Conservation (phyloP, 495 filamentous ascomycete genomes). For the Penicillium bialowiezense region DNA sequence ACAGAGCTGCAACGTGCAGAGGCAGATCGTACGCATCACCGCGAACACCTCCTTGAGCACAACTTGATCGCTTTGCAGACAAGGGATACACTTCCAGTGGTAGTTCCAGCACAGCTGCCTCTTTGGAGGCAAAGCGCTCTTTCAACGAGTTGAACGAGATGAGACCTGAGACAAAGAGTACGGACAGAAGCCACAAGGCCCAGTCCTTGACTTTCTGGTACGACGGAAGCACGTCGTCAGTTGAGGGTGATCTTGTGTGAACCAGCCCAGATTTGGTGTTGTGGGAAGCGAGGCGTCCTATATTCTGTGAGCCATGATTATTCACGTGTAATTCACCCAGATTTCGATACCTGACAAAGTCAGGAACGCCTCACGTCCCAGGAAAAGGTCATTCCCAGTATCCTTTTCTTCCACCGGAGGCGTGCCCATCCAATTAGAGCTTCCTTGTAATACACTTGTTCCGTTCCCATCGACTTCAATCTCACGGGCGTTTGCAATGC, state of each 20-base stretch:
- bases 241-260: neutral
- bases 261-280: slow-evolving; percentile 1
- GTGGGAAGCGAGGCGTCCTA: slow-evolving; percentile 25
- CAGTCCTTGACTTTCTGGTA: slow-evolving; percentile 21
- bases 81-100: neutral
- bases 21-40: slow-evolving; percentile 50
- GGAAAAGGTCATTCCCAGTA: slow-evolving; percentile 1
- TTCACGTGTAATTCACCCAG: neutral
- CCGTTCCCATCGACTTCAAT: slow-evolving; percentile 9
- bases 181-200: slow-evolving; percentile 28
- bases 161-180: slow-evolving; percentile 21
- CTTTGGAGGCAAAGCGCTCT: slow-evolving; percentile 7
- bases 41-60: slow-evolving; percentile 24
- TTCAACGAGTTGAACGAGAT: slow-evolving; percentile 19
- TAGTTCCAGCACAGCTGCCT: neutral
- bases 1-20: slow-evolving; percentile 64
- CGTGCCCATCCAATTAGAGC: slow-evolving; percentile 11
- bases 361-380: slow-evolving; percentile 24
- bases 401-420: slow-evolving; percentile 6
- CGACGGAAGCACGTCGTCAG: slow-evolving; percentile 6
- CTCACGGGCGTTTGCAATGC: slow-evolving; percentile 29
- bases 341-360: slow-evolving; percentile 29
- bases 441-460: neutral
- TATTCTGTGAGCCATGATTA: neutral
- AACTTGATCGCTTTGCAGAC: slow-evolving; percentile 20